Base-by-base conservation (phyloP, 305 asterid genomes). In the Stenogyne calaminthoides region DNA sequence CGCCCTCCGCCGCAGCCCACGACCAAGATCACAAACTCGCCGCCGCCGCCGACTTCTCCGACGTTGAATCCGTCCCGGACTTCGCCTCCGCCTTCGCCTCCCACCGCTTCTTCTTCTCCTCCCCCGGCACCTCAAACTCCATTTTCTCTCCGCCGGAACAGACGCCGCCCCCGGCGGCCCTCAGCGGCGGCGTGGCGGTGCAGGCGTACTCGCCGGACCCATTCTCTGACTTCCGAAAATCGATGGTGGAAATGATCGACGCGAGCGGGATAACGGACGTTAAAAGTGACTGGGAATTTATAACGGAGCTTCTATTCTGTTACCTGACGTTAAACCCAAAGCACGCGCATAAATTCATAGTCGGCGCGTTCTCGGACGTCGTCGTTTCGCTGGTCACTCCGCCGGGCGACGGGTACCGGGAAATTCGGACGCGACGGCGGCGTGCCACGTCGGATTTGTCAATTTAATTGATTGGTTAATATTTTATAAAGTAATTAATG, bases 221-320 rank as follows among this genome's bases (percentile, higher is more conserved):
- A 0, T 88, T 72, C 54, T 54, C 80, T 5, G 97, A 91, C 58
- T 91, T 91, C 76, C 59, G 87, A 25, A 62, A 76, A 59, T 91
- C 97, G 20, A 89, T 91, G 96, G 72, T 85, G 52, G 97, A 91
- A 75, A 91, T 91, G 97, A 88, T 89, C 36, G 91, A 88, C 51
- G 89, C 89, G 0, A 84, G 81, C 5, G 85, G 70, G 32, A 15
- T 76, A 9, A 80, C 44, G 6, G 86, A 84, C 49, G 81, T 57
- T 19, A 72, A 71, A 66, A 82, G 66, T 6, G 73, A 85, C 47
- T 85, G 90, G 96, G 93, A 85, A 1, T 84, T 81, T 34, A 75
- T 91, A 81, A 88, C 83, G 66, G 95, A 89, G 76, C 89, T 91
- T 39, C 86, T 91, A 11, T 19, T 84, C 62, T 87, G 95, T 64